These are phyloP conservation scores for Solanum paucissectum DNA, from an alignment of 257 asterid species.

Conservation along the genomic window DNA sequence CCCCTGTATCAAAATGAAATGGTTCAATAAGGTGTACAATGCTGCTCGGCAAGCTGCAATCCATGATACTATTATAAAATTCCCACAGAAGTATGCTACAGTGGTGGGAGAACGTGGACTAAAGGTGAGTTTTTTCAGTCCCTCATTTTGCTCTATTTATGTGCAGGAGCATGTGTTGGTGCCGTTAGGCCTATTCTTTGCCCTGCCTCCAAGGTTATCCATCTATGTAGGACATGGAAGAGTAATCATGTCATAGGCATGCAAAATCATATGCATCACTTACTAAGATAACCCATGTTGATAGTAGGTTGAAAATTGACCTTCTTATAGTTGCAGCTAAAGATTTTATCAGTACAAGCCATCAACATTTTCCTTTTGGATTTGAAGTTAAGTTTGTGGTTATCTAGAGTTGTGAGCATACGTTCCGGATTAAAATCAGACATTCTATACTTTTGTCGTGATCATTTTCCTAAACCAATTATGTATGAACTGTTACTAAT, in stretches of 20 bases:
- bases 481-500: background rate
- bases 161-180: background rate
- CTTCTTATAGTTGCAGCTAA: background rate
- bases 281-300: background rate
- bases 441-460: background rate
- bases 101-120: conserved; percentile 99
- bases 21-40: conserved; percentile 53
- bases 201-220: background rate
- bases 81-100: conserved; percentile 74
- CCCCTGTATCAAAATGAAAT: conserved; percentile 5
- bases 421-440: background rate
- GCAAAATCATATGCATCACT: background rate
- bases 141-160: background rate
- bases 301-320: background rate
- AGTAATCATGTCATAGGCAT: background rate
- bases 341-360: background rate
- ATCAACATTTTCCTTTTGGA: background rate
- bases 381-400: background rate
- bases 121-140: conserved; percentile 38
- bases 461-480: background rate
- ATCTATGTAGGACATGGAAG: background rate
- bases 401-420: background rate
- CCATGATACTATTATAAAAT: conserved; percentile 88
- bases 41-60: conserved; percentile 96
- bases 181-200: background rate